Conservation (phyloP, 1,284 basidiomycete species). For the Cystobasidium slooffiae region DNA sequence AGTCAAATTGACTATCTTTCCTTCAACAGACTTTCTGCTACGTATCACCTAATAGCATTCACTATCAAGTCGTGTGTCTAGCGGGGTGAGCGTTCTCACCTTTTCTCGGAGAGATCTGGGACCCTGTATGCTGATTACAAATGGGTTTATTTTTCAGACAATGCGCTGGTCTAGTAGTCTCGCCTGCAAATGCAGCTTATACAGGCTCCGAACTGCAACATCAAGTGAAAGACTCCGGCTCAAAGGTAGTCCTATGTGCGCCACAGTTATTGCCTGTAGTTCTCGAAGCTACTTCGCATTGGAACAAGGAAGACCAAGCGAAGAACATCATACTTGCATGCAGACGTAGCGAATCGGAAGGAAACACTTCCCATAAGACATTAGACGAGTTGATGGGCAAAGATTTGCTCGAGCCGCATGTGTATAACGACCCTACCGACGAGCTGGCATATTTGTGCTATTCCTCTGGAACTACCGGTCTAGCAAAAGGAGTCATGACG, state of each 20-base stretch:
- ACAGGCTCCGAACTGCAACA: slow-evolving; percentile 47
- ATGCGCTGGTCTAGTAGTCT: slow-evolving; percentile 51
- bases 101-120: background rate
- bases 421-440: slow-evolving; percentile 40
- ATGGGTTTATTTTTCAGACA: slow-evolving; percentile 40
- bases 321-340: slow-evolving; percentile 47
- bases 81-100: slow-evolving; percentile 12
- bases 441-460: slow-evolving; percentile 51
- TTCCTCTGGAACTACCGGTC: slow-evolving; percentile 50
- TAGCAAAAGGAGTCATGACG: slow-evolving; percentile 52
- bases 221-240: slow-evolving; percentile 48
- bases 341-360: slow-evolving; percentile 24
- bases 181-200: slow-evolving; percentile 53
- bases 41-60: slow-evolving; percentile 51
- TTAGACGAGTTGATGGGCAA: slow-evolving; percentile 42
- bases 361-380: slow-evolving; percentile 21
- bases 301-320: slow-evolving; percentile 47
- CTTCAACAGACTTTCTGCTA: slow-evolving; percentile 44
- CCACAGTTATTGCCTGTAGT: slow-evolving; percentile 46
- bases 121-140: background rate
- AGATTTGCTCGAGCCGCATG: slow-evolving; percentile 31
- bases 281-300: slow-evolving; percentile 46
- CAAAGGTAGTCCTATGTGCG: slow-evolving; percentile 47
- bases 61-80: slow-evolving; percentile 30
- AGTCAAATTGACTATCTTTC: background rate